phyloP scores from a whole-genome alignment of 106 monocot genomes.

The Phalaenopsis aphrodite region DNA sequence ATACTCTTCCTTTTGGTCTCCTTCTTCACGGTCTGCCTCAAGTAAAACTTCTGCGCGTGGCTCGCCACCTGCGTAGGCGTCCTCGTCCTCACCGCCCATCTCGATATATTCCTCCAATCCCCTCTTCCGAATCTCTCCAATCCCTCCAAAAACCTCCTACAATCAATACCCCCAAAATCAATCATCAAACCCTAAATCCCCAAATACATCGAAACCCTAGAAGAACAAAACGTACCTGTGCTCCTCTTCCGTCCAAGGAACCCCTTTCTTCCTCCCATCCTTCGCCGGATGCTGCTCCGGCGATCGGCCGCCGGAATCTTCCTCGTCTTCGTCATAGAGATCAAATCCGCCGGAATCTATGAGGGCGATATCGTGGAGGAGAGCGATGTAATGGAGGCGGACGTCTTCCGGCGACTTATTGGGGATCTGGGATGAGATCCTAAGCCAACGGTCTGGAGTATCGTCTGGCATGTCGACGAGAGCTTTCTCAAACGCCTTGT shows the following conservation, averaged over 20 bases:
- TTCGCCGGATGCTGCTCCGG: conserved; percentile 1
- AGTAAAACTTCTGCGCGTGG: conserved; percentile 52
- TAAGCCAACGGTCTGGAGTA: conserved; percentile 32
- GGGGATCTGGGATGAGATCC: conserved; percentile 24
- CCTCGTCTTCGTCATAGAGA: conserved; percentile 4
- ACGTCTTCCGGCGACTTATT: conserved; percentile 28
- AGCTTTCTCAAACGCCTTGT: conserved; percentile 44
- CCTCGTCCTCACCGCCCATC: conserved; percentile 40
- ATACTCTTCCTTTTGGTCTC: conserved; percentile 56
- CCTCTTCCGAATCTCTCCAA: conserved; percentile 38
- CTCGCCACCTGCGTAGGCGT: conserved; percentile 60
- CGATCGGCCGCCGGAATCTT: neutral
- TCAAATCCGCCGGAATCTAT: conserved; percentile 40
- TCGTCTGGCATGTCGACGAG: conserved; percentile 37
- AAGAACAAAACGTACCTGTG: conserved; percentile 19
- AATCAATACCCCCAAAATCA: neutral
- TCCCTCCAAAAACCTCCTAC: conserved; percentile 38
- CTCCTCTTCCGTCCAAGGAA: conserved; percentile 52
- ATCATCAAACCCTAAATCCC: neutral
- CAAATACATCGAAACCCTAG: neutral
- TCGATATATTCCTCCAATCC: conserved; percentile 56
- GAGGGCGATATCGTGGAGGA: conserved; percentile 31
- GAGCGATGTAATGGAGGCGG: conserved; percentile 21
- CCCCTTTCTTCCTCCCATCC: conserved; percentile 28
- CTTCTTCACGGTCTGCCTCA: conserved; percentile 15